These are phyloP conservation scores for Aotearoamyces nothofagi DNA, from an alignment of 2,329 filamentous ascomycete species.

Conservation along the genomic window DNA sequence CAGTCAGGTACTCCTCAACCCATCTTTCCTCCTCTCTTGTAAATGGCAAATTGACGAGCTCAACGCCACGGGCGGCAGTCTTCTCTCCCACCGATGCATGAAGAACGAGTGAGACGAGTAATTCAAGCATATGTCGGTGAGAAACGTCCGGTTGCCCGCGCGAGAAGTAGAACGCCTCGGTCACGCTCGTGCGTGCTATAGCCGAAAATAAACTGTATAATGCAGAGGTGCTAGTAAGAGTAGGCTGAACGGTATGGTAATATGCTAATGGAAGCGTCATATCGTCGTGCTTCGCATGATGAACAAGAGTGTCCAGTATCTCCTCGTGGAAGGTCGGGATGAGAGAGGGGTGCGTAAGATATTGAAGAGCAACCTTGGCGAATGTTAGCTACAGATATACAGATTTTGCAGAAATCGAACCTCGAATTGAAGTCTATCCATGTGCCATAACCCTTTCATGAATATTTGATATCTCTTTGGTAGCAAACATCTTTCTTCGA, in stretches of 20 bases:
- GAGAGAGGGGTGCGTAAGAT: constrained; percentile 65
- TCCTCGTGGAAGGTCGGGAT: constrained; percentile 73
- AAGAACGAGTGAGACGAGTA: constrained; percentile 45
- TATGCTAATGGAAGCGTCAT: constrained; percentile 59
- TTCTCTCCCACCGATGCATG: constrained; percentile 22
- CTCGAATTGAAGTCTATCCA: constrained; percentile 58
- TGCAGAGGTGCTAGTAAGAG: constrained; percentile 46
- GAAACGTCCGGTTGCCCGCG: constrained; percentile 46
- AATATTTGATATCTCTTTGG: constrained; percentile 66
- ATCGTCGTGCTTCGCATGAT: constrained; percentile 41
- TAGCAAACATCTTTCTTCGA: constrained; percentile 48
- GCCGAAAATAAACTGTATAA: constrained; percentile 55
- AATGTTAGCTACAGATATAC: constrained; percentile 11
- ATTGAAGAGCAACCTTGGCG: constrained; percentile 48
- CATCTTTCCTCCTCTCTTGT: constrained; percentile 54
- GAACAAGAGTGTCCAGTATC: constrained; percentile 55
- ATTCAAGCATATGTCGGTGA: constrained; percentile 50
- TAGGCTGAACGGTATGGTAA: constrained; percentile 61
- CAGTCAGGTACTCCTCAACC: constrained; percentile 54
- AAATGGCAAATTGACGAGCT: constrained; percentile 62
- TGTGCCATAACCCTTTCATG: constrained; percentile 68
- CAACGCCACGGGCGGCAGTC: constrained; percentile 40
- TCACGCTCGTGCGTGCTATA: constrained; percentile 49
- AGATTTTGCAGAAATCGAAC: constrained; percentile 25
- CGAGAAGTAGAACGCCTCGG: constrained; percentile 60